These are phyloP conservation scores for Mucor piriformis DNA, from an alignment of 371 early-diverging fungal species.

Conservation along the genomic window DNA sequence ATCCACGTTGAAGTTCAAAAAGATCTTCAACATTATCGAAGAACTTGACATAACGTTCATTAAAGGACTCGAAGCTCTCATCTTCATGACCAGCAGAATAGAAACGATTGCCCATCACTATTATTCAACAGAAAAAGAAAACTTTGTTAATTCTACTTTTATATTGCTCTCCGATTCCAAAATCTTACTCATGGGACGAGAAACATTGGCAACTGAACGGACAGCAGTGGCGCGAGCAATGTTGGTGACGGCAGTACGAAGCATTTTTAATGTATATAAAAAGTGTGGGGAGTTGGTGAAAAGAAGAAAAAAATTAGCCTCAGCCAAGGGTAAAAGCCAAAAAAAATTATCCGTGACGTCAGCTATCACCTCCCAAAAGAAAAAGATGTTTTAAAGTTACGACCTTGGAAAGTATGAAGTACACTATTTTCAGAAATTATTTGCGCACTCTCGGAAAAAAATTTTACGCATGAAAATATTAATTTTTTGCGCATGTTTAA, in stretches of 20 bases:
- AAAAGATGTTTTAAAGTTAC: too few relatives aligned
- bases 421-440: too few relatives aligned
- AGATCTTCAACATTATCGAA: slow-evolving; percentile 91
- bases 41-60: slow-evolving; percentile 80
- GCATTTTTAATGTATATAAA: slow-evolving; percentile 37
- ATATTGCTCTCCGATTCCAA: too few relatives aligned
- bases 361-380: too few relatives aligned
- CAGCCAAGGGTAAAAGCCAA: not conserved
- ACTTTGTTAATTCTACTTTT: too few relatives aligned
- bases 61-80: slow-evolving; percentile 80
- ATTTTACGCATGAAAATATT: too few relatives aligned
- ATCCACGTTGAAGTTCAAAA: slow-evolving; percentile 94
- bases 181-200: slow-evolving; percentile 33
- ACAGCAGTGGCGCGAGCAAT: slow-evolving; percentile 37
- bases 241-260: slow-evolving; percentile 51
- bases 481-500: too few relatives aligned
- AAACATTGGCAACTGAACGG: slow-evolving; percentile 31
- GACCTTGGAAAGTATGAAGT: too few relatives aligned
- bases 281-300: slow-evolving; percentile 32
- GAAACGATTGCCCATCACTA: slow-evolving; percentile 49
- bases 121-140: not conserved
- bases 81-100: slow-evolving; percentile 74
- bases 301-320: not conserved
- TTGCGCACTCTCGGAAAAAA: too few relatives aligned
- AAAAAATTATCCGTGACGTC: too few relatives aligned